Evolutionary conservation across 495 filamentous ascomycete genomes (phyloP), one percentile per base, ranked within the genome.

Genomic region (Daldinia childiae): DNA sequence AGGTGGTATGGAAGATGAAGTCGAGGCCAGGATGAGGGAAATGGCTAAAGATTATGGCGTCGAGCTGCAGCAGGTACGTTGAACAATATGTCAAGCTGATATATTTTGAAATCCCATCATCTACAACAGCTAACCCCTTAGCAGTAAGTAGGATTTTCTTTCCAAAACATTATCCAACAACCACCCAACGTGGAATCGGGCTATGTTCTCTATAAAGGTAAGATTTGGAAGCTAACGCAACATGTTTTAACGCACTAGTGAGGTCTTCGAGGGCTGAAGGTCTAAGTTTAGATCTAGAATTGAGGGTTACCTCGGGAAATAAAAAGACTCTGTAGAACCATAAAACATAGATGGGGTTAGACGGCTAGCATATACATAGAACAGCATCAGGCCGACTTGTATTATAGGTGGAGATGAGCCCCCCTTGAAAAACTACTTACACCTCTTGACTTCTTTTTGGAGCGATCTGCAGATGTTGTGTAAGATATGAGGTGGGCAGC

Each of bases 11-110:
- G 95, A 99, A 75, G 95, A 98, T 76, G 92, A 94, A 59, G 87
- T 99, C 30, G 95, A 99, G 83, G 86, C 84, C 67, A 85, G 91
- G 74, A 93, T 99, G 92, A 89, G 85, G 79, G 83, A 81, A 30
- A 92, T 97, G 82, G 95, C 95, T 0, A 94, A 91, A 77, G 93
- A 95, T 74, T 92, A 96, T 77, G 95, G 95, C 0, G 87, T 99
- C 1, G 94, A 99, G 76, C 77, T 98, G 66, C 90, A 95, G 74
- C 92, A 94, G 50, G 50, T 54, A 54, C 24, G 50, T 54, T 27
- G 50, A 54, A 36, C 3, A 36, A n/a, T 19, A 21, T 30, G 4
- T 8, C 27, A 54, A 12, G 2, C 21, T 48, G 24, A 30, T 30
- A 29, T n/a, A 15, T 3, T 15, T 54, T 54, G 50, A 17, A 29